These are phyloP conservation scores for Knoxdaviesia proteae DNA, from an alignment of 2,329 filamentous ascomycete genomes.

Conservation along the genomic window DNA sequence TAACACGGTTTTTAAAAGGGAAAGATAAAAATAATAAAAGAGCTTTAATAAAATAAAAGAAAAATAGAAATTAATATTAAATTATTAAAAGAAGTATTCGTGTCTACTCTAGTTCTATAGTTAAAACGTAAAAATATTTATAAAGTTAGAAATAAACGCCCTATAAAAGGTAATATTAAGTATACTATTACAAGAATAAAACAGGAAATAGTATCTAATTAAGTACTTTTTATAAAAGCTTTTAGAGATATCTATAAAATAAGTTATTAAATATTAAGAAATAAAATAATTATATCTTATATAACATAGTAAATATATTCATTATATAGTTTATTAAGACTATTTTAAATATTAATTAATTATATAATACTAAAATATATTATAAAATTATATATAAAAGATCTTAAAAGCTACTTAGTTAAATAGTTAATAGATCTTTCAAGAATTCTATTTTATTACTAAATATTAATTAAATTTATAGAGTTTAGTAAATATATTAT, in stretches of 20 bases:
- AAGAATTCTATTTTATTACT: not conserved
- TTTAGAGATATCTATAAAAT: not conserved
- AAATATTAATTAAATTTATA: not conserved
- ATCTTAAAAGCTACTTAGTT: not conserved
- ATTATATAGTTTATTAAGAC: not conserved
- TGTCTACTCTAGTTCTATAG: no score
- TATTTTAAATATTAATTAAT: not conserved
- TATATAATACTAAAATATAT: not conserved
- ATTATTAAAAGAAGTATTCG: no score
- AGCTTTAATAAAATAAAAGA: no score
- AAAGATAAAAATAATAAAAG: no score
- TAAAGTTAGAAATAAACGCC: no score
- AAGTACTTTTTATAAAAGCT: not conserved
- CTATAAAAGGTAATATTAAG: no score
- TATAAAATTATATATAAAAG: not conserved
- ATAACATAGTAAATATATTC: not conserved
- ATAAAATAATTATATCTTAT: not conserved
- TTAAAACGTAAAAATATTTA: no score
- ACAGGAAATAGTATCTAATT: not conserved
- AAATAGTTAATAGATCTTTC: not conserved
- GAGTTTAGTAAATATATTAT: not conserved
- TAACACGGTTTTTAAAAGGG: no score
- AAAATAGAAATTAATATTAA: no score
- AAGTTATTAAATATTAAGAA: not conserved
- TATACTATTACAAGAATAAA: not conserved